Evolutionary conservation across 2,329 filamentous ascomycete species (phyloP).

Genomic region (Botrytis cinerea): DNA sequence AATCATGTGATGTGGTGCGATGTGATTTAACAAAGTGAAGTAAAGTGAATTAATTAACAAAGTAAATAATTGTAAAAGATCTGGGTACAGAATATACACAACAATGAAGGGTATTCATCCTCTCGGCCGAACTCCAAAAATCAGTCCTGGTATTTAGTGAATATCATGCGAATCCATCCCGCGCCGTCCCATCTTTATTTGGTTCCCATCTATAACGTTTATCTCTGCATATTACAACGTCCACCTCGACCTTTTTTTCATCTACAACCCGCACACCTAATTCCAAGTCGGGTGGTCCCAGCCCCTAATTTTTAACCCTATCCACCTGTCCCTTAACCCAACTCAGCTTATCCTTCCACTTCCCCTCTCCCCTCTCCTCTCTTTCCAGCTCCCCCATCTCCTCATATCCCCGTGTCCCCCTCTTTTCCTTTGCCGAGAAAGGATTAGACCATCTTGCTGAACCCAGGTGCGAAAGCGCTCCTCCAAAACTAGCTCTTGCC

Average conservation of each 20-base stretch:
- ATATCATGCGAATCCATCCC: not conserved
- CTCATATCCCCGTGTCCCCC: constrained; percentile 5
- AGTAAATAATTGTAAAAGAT: not conserved
- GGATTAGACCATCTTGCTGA: constrained; percentile 1
- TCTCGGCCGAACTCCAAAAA: constrained; percentile 1
- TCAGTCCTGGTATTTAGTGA: constrained; percentile 1
- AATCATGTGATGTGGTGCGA: not conserved
- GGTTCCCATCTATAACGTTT: not conserved
- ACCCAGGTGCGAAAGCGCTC: not conserved
- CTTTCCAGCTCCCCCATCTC: not conserved
- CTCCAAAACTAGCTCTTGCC: not conserved
- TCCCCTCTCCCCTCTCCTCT: constrained; percentile 1
- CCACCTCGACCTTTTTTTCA: not conserved
- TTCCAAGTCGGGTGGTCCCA: not conserved
- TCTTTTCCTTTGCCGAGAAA: constrained; percentile 3
- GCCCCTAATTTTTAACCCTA: not conserved
- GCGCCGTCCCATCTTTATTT: not conserved
- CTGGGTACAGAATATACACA: not conserved
- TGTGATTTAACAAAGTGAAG: not conserved
- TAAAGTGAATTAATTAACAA: not conserved
- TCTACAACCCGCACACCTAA: not conserved
- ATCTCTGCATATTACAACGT: not conserved
- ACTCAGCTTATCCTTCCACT: constrained; percentile 13
- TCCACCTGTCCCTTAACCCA: constrained; percentile 12
- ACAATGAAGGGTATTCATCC: not conserved